phyloP scores from a whole-genome alignment of 2,329 filamentous ascomycete genomes.

The Fusarium beomiforme region DNA sequence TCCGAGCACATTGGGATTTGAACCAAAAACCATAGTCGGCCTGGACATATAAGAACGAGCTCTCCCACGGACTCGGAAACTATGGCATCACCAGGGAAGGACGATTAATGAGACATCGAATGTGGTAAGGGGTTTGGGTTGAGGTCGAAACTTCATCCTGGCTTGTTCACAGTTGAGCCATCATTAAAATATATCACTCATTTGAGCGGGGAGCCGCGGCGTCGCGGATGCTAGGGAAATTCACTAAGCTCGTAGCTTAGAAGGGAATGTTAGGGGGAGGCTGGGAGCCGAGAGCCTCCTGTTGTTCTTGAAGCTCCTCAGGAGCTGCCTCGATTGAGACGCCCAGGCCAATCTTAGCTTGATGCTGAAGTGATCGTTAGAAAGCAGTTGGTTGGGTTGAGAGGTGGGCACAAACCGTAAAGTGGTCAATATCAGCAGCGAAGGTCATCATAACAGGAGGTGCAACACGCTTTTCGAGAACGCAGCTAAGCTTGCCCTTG shows the following conservation, averaged over 20 bases:
- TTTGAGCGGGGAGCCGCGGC: slow-evolving; percentile 30
- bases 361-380: slow-evolving; percentile 70
- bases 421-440: slow-evolving; percentile 95
- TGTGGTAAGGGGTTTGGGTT: slow-evolving; percentile 25
- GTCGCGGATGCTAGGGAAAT: slow-evolving; percentile 30
- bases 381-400: not conserved
- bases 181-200: slow-evolving; percentile 44
- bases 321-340: slow-evolving; percentile 89
- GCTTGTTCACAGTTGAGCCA: slow-evolving; percentile 38
- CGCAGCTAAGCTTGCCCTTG: slow-evolving; percentile 89
- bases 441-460: slow-evolving; percentile 94
- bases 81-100: slow-evolving; percentile 38
- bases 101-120: slow-evolving; percentile 47
- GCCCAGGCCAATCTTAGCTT: slow-evolving; percentile 92
- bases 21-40: slow-evolving; percentile 11
- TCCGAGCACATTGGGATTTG: not conserved
- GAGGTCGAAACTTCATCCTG: slow-evolving; percentile 32
- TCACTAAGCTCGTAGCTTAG: slow-evolving; percentile 53
- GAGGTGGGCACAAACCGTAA: slow-evolving; percentile 73
- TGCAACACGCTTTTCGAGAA: slow-evolving; percentile 95
- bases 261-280: slow-evolving; percentile 70
- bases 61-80: slow-evolving; percentile 3
- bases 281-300: slow-evolving; percentile 68
- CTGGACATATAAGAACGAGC: slow-evolving; percentile 15
- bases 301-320: slow-evolving; percentile 88